A percentile compares a stretch with the other conserved stretches of the same genome.
Conservation (phyloP, 345 rosid species). For the Pugionium dolabratum region DNA sequence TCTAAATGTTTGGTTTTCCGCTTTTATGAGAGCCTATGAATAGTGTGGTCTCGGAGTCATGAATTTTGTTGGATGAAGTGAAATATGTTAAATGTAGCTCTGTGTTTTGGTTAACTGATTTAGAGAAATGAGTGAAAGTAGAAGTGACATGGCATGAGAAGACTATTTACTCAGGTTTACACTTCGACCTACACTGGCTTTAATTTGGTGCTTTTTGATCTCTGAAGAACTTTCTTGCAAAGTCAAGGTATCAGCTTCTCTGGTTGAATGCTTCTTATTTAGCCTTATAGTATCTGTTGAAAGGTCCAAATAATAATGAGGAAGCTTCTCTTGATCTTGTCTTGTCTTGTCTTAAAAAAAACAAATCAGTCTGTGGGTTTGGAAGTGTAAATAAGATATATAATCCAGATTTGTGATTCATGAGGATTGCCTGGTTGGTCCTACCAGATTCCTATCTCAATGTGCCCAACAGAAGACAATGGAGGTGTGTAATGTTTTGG, state of each 20-base stretch:
- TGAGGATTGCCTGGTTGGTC: slow-evolving; percentile 84
- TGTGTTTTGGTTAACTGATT: not conserved
- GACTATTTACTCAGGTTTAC: slow-evolving; percentile 87
- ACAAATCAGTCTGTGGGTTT: not conserved
- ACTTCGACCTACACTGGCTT: slow-evolving; percentile 89
- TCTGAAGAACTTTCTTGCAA: slow-evolving; percentile 89
- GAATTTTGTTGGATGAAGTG: not conserved
- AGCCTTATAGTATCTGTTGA: not conserved
- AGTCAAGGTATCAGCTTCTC: slow-evolving; percentile 63
- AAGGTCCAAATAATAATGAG: not conserved
- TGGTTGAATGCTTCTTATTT: too few relatives aligned
- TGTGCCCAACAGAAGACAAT: slow-evolving; percentile 91
- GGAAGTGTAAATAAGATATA: not conserved
- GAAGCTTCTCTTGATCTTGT: not conserved
- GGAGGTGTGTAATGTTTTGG: slow-evolving; percentile 59
- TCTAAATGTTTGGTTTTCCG: slow-evolving; percentile 27
- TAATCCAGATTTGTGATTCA: slow-evolving; percentile 24
- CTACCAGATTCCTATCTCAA: slow-evolving; percentile 93
- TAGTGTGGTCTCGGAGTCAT: slow-evolving; percentile 15
- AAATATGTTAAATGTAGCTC: not conserved
- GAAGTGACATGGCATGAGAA: slow-evolving; percentile 68
- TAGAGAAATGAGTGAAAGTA: slow-evolving; percentile 58
- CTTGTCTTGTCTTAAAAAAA: not conserved
- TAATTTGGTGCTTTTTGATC: slow-evolving; percentile 65
- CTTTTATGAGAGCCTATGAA: slow-evolving; percentile 28